A percentile compares a stretch with the other conserved stretches of the same genome.
These are phyloP conservation scores for Arthrobotrys sinensis DNA, from an alignment of 2,329 filamentous ascomycete species.

Conservation along the genomic window DNA sequence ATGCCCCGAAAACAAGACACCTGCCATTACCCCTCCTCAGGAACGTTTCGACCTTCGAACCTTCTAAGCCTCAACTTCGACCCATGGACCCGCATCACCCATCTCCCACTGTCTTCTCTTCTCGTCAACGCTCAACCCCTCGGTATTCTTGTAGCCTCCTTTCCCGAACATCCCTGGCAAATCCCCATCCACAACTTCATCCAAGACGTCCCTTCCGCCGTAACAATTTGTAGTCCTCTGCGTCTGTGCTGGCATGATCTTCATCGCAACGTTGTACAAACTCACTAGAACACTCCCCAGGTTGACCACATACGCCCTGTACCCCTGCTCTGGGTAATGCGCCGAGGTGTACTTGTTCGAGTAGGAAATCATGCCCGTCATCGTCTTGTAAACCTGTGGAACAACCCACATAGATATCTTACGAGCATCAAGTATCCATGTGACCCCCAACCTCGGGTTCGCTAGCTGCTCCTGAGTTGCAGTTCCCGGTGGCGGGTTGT, in stretches of 20 bases:
- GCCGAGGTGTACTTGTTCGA: slow-evolving; percentile 55
- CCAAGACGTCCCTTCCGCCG: slow-evolving; percentile 50
- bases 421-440: slow-evolving; percentile 49
- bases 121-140: slow-evolving; percentile 43
- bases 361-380: slow-evolving; percentile 57
- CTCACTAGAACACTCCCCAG: slow-evolving; percentile 56
- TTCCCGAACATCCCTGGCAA: slow-evolving; percentile 49
- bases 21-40: neutral
- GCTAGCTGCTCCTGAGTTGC: slow-evolving; percentile 44
- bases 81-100: slow-evolving; percentile 47
- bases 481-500: slow-evolving; percentile 18
- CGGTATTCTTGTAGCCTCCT: slow-evolving; percentile 38
- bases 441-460: slow-evolving; percentile 39
- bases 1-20: slow-evolving; percentile 1
- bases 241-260: slow-evolving; percentile 59
- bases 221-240: slow-evolving; percentile 57
- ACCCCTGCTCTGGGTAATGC: slow-evolving; percentile 57
- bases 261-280: slow-evolving; percentile 50
- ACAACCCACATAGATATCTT: slow-evolving; percentile 51
- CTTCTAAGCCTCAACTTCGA: slow-evolving; percentile 31
- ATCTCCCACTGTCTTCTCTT: slow-evolving; percentile 37
- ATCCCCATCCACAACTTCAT: slow-evolving; percentile 47
- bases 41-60: neutral
- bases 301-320: slow-evolving; percentile 49
- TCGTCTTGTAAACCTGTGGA: slow-evolving; percentile 52